phyloP scores from a whole-genome alignment of 331 rosid species.

The Stylosanthes scabra region DNA sequence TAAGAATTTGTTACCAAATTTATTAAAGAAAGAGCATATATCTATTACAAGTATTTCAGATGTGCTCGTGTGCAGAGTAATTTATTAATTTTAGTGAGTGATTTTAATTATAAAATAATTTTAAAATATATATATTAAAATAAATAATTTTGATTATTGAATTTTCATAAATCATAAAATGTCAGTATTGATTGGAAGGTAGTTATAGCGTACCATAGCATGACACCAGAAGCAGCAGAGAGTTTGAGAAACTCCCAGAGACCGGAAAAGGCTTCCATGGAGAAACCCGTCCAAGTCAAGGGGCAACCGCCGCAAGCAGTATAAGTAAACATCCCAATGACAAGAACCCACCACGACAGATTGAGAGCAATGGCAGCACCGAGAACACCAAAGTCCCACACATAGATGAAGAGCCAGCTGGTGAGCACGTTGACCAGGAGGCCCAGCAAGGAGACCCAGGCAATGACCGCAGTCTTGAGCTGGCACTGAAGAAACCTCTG shows the following conservation, averaged over 20 bases:
- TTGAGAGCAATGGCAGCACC: slow-evolving; percentile 78
- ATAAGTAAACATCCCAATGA: slow-evolving; percentile 56
- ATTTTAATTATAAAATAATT: too few relatives aligned
- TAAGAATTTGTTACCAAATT: too few relatives aligned
- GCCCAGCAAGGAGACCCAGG: slow-evolving; percentile 62
- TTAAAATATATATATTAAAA: too few relatives aligned
- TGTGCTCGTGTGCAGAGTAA: too few relatives aligned
- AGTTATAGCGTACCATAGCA: slow-evolving; percentile 51
- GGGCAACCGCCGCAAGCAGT: slow-evolving; percentile 68
- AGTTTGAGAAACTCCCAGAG: slow-evolving; percentile 76
- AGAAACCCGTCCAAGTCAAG: slow-evolving; percentile 75
- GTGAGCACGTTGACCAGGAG: slow-evolving; percentile 46
- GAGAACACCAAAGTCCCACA: slow-evolving; percentile 59
- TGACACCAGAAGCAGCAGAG: slow-evolving; percentile 76
- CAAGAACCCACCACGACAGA: slow-evolving; percentile 80
- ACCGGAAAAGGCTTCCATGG: slow-evolving; percentile 66
- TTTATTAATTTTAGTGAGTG: too few relatives aligned
- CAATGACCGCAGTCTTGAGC: slow-evolving; percentile 58
- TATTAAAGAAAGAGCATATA: too few relatives aligned
- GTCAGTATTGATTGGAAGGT: too few relatives aligned
- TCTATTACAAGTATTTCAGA: too few relatives aligned
- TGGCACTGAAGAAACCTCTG: slow-evolving; percentile 77
- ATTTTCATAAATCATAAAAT: too few relatives aligned
- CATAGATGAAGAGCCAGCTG: slow-evolving; percentile 61
- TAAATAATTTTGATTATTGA: too few relatives aligned